Base-by-base conservation (phyloP, 2,329 filamentous ascomycete genomes). In the Talaromyces sp. region DNA sequence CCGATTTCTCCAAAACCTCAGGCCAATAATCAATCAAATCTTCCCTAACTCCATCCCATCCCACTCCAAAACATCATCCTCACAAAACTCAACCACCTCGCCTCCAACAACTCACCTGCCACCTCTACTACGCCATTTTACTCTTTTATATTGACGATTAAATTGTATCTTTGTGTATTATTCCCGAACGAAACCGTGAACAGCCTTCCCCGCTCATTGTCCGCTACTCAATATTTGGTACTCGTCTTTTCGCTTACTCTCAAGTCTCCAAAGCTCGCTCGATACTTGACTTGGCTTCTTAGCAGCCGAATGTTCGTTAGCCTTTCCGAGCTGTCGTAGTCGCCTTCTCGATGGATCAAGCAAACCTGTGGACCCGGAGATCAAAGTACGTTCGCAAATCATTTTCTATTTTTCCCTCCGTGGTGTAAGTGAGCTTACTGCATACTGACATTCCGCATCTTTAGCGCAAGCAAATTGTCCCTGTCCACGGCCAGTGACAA, bases 391-490 rank as follows among this genome's bases (percentile, higher is more conserved):
- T 71, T 9, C 28, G 10, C 11, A 5, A n/a, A 21, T 7, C 13
- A 10, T 31, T 15, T 19, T 35, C 17, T 19, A 19, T 48, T 13
- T 48, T 56, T 54, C 10, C 36, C 55, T 54, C n/a, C 33, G 10
- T 35, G 35, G 3, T 28, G 45, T 54, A n/a, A 5, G 15, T 17
- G 40, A 21, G 2, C n/a, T 31, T 48, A 41, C 39, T 41, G 54
- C 56, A 64, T 62, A 70, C 70, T 66, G 63, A 69, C 53, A 64
- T 59, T 36, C 33, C 46, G 58, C 36, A 57, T 57, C 22, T 31
- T 13, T 70, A 94, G 88, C 81, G 84, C 84, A 76, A 89, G 85
- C 82, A 97, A 96, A 81, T 88, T 97, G 76, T 96, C 91, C 66
- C 83, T 97, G 63, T 87, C 91, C 67, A 95, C 89, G 72, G 79